Conservation (phyloP, 73 alveolate genomes). For the Uronychia setigera region DNA sequence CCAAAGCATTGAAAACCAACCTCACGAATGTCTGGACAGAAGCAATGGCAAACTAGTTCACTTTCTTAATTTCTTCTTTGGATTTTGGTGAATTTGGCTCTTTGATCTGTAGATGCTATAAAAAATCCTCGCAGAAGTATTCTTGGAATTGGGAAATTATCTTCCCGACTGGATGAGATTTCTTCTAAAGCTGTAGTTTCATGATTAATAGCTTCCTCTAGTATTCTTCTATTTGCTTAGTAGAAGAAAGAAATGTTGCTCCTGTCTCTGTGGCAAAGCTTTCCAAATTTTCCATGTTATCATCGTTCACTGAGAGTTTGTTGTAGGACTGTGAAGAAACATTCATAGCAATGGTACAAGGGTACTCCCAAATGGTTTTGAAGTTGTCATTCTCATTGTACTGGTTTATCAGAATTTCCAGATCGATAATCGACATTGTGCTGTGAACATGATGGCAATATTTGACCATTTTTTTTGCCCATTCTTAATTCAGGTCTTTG, state of each 20-base stretch:
- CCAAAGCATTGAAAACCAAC: not conserved
- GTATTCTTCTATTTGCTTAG: not conserved
- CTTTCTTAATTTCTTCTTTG: not conserved
- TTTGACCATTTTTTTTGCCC: too few relatives aligned
- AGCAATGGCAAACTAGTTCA: not conserved
- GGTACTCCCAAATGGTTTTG: too few relatives aligned
- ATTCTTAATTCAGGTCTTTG: too few relatives aligned
- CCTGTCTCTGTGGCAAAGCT: not conserved
- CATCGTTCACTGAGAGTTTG: not conserved
- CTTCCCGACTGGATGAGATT: not conserved
- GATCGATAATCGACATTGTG: too few relatives aligned
- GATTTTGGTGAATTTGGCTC: not conserved
- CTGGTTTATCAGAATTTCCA: too few relatives aligned
- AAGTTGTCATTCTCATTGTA: too few relatives aligned
- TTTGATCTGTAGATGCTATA: not conserved
- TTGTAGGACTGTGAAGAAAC: too few relatives aligned
- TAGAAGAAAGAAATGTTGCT: not conserved
- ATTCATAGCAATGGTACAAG: too few relatives aligned
- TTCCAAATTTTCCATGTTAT: not conserved
- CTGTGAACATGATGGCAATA: too few relatives aligned
- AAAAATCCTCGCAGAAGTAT: not conserved
- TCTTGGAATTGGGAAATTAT: not conserved
- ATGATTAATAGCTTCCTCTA: not conserved
- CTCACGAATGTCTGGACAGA: not conserved
- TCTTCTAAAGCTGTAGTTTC: not conserved